phyloP scores from a whole-genome alignment of 1,284 basidiomycete species.

The Butyriboletus appendiculatus region DNA sequence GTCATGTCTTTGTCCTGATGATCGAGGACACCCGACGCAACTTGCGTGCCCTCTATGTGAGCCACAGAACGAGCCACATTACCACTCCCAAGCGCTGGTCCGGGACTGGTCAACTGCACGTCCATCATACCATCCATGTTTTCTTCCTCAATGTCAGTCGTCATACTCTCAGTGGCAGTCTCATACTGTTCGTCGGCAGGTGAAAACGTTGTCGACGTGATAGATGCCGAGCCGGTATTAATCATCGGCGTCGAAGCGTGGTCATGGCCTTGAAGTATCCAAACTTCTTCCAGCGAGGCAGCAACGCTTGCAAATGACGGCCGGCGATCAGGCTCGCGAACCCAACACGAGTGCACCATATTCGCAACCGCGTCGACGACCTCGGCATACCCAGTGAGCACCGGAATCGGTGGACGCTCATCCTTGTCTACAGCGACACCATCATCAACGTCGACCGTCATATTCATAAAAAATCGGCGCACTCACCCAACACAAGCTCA shows the following conservation, averaged over 20 bases:
- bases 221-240: background rate
- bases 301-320: slow-evolving; percentile 52
- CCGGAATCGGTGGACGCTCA: slow-evolving; percentile 52
- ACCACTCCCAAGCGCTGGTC: background rate
- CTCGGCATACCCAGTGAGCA: slow-evolving; percentile 23
- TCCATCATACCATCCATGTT: slow-evolving; percentile 16
- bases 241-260: background rate
- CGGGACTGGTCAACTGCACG: slow-evolving; percentile 21
- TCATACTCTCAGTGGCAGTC: slow-evolving; percentile 29
- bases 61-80: background rate
- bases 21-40: slow-evolving; percentile 23
- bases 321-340: slow-evolving; percentile 43
- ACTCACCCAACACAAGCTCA: slow-evolving; percentile 60
- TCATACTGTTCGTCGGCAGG: slow-evolving; percentile 30
- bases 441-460: background rate
- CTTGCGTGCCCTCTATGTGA: slow-evolving; percentile 13
- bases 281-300: slow-evolving; percentile 40
- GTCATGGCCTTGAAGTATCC: background rate
- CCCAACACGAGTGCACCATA: slow-evolving; percentile 53
- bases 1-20: slow-evolving; percentile 44
- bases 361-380: slow-evolving; percentile 31
- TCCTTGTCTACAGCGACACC: slow-evolving; percentile 47
- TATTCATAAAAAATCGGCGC: background rate
- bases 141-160: slow-evolving; percentile 14
- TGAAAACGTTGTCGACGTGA: slow-evolving; percentile 17